These are phyloP conservation scores for Phytophthora brassicae DNA, from an alignment of 352 stramenopile genomes.

Conservation along the genomic window DNA sequence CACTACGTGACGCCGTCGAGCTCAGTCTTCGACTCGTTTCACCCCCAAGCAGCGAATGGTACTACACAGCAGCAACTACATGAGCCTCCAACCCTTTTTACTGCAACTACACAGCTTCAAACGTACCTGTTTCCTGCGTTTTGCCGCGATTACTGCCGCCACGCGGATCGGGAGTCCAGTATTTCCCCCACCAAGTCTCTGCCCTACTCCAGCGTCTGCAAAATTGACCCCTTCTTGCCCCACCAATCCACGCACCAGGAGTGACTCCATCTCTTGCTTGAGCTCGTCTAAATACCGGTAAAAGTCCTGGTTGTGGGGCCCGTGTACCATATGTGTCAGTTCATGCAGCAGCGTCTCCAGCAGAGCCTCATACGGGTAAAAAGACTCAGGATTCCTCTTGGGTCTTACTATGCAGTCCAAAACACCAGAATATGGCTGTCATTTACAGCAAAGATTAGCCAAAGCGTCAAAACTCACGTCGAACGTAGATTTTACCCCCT, in stretches of 20 bases:
- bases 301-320: constrained; percentile 66
- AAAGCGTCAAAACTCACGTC: constrained; percentile 32
- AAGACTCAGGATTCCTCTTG: constrained; percentile 21
- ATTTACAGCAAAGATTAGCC: not conserved
- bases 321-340: constrained; percentile 71
- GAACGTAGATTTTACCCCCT: constrained; percentile 71
- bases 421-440: not conserved
- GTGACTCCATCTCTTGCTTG: constrained; percentile 58
- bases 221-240: constrained; percentile 52
- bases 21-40: constrained; percentile 42
- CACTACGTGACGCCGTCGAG: not conserved
- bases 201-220: constrained; percentile 40
- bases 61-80: constrained; percentile 20
- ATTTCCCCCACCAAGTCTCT: constrained; percentile 26
- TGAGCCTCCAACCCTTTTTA: not conserved
- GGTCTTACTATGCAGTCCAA: constrained; percentile 15
- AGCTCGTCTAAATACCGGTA: constrained; percentile 68
- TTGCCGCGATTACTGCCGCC: constrained; percentile 41
- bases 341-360: constrained; percentile 77
- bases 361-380: constrained; percentile 57
- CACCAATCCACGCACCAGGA: constrained; percentile 53
- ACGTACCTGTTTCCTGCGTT: constrained; percentile 40
- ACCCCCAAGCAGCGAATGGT: constrained; percentile 40
- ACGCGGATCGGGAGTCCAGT: constrained; percentile 17
- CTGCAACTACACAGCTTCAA: not conserved